Evolutionary conservation across 2,329 filamentous ascomycete species (phyloP), one percentile per base, ranked within the genome.

Genomic region (Cladorrhinum sp.): DNA sequence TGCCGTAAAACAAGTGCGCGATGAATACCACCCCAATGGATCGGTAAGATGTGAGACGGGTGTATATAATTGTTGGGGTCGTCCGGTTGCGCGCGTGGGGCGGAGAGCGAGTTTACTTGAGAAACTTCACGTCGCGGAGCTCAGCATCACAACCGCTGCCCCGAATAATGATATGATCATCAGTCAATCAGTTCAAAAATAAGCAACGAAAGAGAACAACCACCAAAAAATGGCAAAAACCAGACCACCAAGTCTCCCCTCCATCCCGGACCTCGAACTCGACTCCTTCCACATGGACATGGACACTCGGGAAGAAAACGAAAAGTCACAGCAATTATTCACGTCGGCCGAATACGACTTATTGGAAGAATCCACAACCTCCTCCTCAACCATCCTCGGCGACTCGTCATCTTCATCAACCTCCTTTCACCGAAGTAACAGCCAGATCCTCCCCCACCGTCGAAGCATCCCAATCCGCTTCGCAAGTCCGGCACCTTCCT

Each of bases 251-350:
- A 59, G 55, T 33, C 60, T 64, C 1, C 63, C 63, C 14, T 60
- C 33, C n/a, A 64, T 64, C 39, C 63, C 63, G 2, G 60, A 62
- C 55, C 53, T 62, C 30, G 55, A 49, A 16, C 55, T 64, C 36
- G 62, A 64, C 20, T 49, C 50, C 6, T 53, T 59, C 28, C 52
- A 62, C 24, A 52, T 58, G 20, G 58, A 62, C 10, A 53, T 60
- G 18, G 60, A 58, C 23, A 46, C 24, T 28, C 54, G 39, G 21
- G 52, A 14, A 39, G 54, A 14, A 28, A 28, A 28, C 49, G 23
- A 18, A 6, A 12, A 23, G 49, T 18, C 23, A 26, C 24, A 8
- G 8, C 18, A 5, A 28, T n/a, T 28, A 10, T n/a, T n/a, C 20
- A 52, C n/a, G 49, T 24, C 16, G 28, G 49, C n/a, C n/a, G n/a